Evolutionary conservation across 768 basidiomycete species (phyloP).

Genomic region (Mycena pura): DNA sequence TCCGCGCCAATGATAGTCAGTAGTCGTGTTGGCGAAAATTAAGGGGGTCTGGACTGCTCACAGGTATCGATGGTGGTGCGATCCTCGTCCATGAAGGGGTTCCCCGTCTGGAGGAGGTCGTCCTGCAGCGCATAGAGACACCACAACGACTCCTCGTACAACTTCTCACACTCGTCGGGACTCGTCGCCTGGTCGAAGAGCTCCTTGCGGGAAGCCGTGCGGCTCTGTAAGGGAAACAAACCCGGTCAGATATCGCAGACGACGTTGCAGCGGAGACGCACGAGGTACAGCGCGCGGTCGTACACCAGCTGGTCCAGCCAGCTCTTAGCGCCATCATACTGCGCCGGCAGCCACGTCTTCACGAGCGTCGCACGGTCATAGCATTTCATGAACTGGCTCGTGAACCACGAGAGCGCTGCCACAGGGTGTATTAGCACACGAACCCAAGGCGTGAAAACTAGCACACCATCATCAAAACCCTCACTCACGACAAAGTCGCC

Average conservation of each 20-base stretch:
- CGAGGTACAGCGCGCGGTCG: slow-evolving; percentile 87
- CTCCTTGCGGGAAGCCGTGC: slow-evolving; percentile 91
- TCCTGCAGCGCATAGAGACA: slow-evolving; percentile 93
- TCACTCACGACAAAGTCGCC: slow-evolving; percentile 79
- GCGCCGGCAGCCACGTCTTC: slow-evolving; percentile 86
- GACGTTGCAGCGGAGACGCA: slow-evolving; percentile 51
- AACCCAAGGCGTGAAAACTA: neutral
- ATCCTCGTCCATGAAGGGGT: slow-evolving; percentile 87
- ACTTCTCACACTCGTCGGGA: slow-evolving; percentile 86
- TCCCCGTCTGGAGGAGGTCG: slow-evolving; percentile 80
- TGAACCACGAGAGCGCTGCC: slow-evolving; percentile 87
- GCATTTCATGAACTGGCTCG: slow-evolving; percentile 91
- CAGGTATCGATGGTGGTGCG: slow-evolving; percentile 79
- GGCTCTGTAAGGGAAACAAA: slow-evolving; percentile 62
- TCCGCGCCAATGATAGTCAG: too few species aligned
- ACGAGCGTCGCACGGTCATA: slow-evolving; percentile 89
- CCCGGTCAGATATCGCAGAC: too few species aligned
- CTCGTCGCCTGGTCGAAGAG: slow-evolving; percentile 78
- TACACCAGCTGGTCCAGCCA: slow-evolving; percentile 93
- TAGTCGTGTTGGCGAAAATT: too few species aligned
- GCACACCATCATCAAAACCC: slow-evolving; percentile 78
- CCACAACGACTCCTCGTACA: slow-evolving; percentile 96
- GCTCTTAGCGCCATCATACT: slow-evolving; percentile 81
- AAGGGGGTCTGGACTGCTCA: slow-evolving; percentile 40
- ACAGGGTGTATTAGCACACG: slow-evolving; percentile 16